A percentile compares a stretch with the other conserved stretches of the same genome.
Evolutionary conservation across 2,329 filamentous ascomycete genomes (phyloP).

Genomic region (Nectriaceae sp.): DNA sequence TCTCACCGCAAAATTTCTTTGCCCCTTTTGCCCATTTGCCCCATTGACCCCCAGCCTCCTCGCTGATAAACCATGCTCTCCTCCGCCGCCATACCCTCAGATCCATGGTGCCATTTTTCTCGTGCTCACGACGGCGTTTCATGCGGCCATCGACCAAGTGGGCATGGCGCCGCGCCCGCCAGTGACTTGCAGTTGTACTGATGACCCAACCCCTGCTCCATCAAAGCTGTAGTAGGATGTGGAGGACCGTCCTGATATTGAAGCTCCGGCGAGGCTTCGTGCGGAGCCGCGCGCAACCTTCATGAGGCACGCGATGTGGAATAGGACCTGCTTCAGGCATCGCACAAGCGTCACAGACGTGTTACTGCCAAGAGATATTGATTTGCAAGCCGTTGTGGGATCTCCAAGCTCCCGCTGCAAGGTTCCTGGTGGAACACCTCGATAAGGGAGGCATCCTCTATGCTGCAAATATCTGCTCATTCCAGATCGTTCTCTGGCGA

Average conservation of each 20-base stretch:
- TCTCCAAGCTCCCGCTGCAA: not conserved
- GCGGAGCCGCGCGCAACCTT: not conserved
- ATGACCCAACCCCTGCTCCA: not conserved
- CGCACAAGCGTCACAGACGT: not conserved
- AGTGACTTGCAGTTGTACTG: not conserved
- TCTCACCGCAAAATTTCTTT: too few species aligned
- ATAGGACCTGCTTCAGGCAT: not conserved
- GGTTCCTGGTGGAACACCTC: not conserved
- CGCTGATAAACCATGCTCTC: not conserved
- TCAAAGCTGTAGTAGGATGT: not conserved
- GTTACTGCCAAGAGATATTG: not conserved
- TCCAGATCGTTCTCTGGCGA: not conserved
- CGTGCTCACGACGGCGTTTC: conserved; percentile 20
- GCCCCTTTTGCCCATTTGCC: too few species aligned
- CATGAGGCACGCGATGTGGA: not conserved
- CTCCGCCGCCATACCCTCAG: not conserved
- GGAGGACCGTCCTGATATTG: not conserved
- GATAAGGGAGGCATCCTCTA: not conserved
- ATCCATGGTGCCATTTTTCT: conserved; percentile 20
- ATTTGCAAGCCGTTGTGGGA: not conserved
- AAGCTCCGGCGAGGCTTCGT: not conserved
- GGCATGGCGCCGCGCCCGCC: conserved; percentile 17
- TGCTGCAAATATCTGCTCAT: not conserved
- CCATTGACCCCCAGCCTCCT: not conserved
- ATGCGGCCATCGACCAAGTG: conserved; percentile 21